These are phyloP conservation scores for Coriolopsis trogii DNA, from an alignment of 1,284 basidiomycete species.

Conservation along the genomic window DNA sequence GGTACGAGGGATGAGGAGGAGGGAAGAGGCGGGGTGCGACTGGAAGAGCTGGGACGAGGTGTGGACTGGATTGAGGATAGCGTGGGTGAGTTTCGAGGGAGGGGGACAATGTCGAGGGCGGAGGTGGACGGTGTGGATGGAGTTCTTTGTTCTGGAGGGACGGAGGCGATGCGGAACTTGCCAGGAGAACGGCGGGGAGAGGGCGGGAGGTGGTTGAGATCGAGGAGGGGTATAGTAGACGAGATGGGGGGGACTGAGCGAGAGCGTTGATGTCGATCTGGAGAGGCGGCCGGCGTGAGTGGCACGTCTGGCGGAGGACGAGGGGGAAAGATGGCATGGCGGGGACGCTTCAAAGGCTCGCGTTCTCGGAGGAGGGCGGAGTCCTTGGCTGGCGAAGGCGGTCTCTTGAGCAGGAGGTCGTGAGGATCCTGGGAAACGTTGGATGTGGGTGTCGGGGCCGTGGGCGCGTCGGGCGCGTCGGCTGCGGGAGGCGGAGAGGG, in stretches of 20 bases:
- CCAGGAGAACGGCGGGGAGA: constrained; percentile 20
- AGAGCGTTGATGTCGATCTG: constrained; percentile 12
- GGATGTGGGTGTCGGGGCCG: not conserved
- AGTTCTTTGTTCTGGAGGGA: constrained; percentile 13
- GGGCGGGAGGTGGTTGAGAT: constrained; percentile 22
- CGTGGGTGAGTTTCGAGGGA: too few relatives aligned
- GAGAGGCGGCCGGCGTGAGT: constrained; percentile 3
- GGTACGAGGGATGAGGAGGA: too few relatives aligned
- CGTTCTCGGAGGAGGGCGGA: constrained; percentile 14
- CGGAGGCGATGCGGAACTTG: constrained; percentile 23
- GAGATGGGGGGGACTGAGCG: constrained; percentile 14
- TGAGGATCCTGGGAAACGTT: not conserved
- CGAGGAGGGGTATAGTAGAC: constrained; percentile 13
- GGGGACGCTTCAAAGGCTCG: constrained; percentile 21
- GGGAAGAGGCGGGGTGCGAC: too few relatives aligned
- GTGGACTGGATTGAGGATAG: too few relatives aligned
- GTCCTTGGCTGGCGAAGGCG: constrained; percentile 20
- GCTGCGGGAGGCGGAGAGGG: not conserved
- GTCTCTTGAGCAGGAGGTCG: constrained; percentile 20
- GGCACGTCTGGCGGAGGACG: not conserved
- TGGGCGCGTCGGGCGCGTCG: not conserved
- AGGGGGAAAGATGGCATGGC: constrained; percentile 13
- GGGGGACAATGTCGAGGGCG: not conserved
- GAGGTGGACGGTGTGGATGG: not conserved
- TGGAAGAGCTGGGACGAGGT: too few relatives aligned